Percentiles rank a stretch among this genome's conserved stretches.
Evolutionary conservation across 768 basidiomycete species (phyloP).

Genomic region (Auriscalpium orientale): DNA sequence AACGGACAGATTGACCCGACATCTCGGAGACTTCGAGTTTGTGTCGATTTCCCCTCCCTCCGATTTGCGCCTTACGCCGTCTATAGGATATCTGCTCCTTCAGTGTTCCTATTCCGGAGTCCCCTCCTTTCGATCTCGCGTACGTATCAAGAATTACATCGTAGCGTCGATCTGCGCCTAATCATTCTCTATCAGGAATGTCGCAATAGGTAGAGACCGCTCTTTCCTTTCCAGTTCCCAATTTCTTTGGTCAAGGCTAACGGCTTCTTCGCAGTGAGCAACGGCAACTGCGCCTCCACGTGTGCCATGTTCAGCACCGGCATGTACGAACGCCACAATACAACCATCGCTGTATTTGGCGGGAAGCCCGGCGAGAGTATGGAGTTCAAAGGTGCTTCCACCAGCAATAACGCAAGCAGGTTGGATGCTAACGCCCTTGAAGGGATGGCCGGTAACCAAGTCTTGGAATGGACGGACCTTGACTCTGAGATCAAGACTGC

Average conservation of each 20-base stretch:
- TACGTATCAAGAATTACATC: not conserved
- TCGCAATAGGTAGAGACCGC: conserved; percentile 4
- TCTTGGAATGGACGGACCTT: conserved; percentile 24
- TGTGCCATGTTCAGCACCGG: conserved; percentile 50
- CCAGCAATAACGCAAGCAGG: not conserved
- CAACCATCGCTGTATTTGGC: conserved; percentile 44
- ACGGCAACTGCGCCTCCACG: conserved; percentile 40
- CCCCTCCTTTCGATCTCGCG: conserved; percentile 10
- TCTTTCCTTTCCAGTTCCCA: not conserved
- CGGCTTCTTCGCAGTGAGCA: conserved; percentile 3
- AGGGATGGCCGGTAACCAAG: conserved; percentile 27
- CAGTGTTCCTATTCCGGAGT: not conserved
- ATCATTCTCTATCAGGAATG: not conserved
- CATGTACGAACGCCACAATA: conserved; percentile 43
- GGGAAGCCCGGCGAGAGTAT: conserved; percentile 39
- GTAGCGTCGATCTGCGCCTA: not conserved
- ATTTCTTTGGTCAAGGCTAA: too few species aligned
- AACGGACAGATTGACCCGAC: conserved; percentile 24
- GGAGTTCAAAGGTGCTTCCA: conserved; percentile 35
- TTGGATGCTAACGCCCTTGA: conserved; percentile 30
- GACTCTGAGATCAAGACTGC: conserved; percentile 25
- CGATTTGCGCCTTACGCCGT: too few species aligned
- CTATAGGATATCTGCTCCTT: conserved; percentile 26
- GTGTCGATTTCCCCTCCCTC: not conserved
- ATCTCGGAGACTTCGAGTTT: conserved; percentile 27